These are phyloP conservation scores for Hypoxylon subgilvum DNA, from an alignment of 495 filamentous ascomycete species.

Conservation along the genomic window DNA sequence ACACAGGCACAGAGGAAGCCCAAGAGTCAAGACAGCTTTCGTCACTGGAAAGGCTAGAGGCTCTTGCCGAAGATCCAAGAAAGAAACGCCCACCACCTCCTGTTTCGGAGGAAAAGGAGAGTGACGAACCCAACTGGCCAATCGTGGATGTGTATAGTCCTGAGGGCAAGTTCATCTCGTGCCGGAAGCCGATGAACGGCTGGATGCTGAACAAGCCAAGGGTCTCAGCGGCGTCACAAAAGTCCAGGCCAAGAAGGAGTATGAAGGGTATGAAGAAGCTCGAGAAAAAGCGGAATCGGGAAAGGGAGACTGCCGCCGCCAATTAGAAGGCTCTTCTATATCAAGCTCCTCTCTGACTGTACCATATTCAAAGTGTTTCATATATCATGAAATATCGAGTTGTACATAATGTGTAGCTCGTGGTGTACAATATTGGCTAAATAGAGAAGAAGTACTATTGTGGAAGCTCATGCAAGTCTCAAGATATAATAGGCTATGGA, in stretches of 20 bases:
- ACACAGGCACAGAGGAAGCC: slow-evolving; percentile 2
- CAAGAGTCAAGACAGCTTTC: slow-evolving; percentile 21
- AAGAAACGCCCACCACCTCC: slow-evolving; percentile 22
- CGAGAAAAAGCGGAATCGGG: slow-evolving; percentile 45
- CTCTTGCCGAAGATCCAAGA: slow-evolving; percentile 17
- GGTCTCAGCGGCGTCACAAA: slow-evolving; percentile 29
- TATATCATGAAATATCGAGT: too few relatives aligned
- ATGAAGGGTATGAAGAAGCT: slow-evolving; percentile 66
- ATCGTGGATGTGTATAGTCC: slow-evolving; percentile 85
- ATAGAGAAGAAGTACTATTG: too few relatives aligned
- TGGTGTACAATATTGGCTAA: too few relatives aligned
- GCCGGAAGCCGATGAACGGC: slow-evolving; percentile 73
- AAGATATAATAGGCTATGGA: too few relatives aligned
- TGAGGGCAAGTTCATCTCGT: slow-evolving; percentile 74
- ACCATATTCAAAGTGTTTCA: neutral
- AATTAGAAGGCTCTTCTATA: neutral
- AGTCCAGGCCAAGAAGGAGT: slow-evolving; percentile 56
- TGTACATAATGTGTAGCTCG: too few relatives aligned
- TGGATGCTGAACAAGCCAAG: slow-evolving; percentile 60
- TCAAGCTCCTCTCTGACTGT: neutral
- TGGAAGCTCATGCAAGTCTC: too few relatives aligned
- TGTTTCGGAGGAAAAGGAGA: slow-evolving; percentile 3
- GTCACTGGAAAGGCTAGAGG: slow-evolving; percentile 31
- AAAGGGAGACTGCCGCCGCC: slow-evolving; percentile 1
- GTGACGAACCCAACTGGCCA: slow-evolving; percentile 56